These are phyloP conservation scores for Silene uniflora DNA, from an alignment of 148 eudicot species.

Conservation along the genomic window DNA sequence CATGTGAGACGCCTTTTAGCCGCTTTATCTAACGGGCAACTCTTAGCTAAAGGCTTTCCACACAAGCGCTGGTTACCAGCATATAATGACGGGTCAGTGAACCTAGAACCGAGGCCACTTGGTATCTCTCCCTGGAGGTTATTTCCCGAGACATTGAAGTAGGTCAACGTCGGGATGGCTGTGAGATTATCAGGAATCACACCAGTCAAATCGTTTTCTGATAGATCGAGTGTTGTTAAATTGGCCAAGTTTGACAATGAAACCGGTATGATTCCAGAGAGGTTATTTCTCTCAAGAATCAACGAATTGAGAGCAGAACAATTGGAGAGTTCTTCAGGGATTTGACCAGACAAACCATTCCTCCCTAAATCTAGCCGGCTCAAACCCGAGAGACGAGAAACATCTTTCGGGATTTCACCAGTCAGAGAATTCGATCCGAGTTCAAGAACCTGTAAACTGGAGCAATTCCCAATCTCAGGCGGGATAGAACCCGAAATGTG, in stretches of 20 bases:
- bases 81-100: slow-evolving; percentile 45
- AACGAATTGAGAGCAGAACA: slow-evolving; percentile 40
- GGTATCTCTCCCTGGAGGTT: slow-evolving; percentile 77
- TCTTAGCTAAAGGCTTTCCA: slow-evolving; percentile 51
- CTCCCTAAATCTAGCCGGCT: slow-evolving; percentile 52
- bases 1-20: slow-evolving; percentile 41
- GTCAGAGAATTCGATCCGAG: slow-evolving; percentile 47
- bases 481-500: slow-evolving; percentile 50
- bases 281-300: slow-evolving; percentile 43
- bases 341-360: slow-evolving; percentile 54
- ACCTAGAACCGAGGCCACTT: slow-evolving; percentile 36
- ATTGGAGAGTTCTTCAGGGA: slow-evolving; percentile 50
- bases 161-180: slow-evolving; percentile 33
- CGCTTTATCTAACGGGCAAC: slow-evolving; percentile 40
- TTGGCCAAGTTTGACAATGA: slow-evolving; percentile 45
- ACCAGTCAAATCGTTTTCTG: slow-evolving; percentile 61
- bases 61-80: slow-evolving; percentile 48
- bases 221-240: slow-evolving; percentile 54
- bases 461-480: slow-evolving; percentile 72
- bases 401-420: slow-evolving; percentile 53
- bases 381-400: slow-evolving; percentile 48
- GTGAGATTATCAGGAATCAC: slow-evolving; percentile 57
- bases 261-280: slow-evolving; percentile 61
- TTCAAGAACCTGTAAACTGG: slow-evolving; percentile 46
- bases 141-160: slow-evolving; percentile 60